Base-by-base conservation (phyloP, 2,329 filamentous ascomycete species). In the Cyphellophora attinorum region DNA sequence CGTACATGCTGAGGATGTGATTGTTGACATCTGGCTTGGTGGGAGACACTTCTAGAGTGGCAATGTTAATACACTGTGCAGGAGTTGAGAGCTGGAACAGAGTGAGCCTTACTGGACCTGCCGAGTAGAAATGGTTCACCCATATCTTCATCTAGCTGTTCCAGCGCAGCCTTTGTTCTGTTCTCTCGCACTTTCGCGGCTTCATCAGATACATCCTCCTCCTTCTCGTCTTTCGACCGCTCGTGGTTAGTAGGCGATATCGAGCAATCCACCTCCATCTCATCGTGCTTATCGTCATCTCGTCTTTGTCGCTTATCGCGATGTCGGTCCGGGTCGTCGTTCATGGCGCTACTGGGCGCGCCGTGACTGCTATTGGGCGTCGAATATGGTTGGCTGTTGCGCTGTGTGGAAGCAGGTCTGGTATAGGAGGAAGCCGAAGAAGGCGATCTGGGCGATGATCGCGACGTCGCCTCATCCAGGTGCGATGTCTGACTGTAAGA, bases 1-100 rank as follows among this genome's bases (percentile, higher is more conserved):
- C 63, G 57, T 76, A 79, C 37, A 76, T 61, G 33, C 66, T 64
- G 41, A 79, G 64, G 38, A 79, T 58, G 57, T 79, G 70, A 50
- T 75, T 60, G 41, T 67, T 64, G 33, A 66, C 63, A 51, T 75
- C 70, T 41, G 75, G 75, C 49, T 63, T 64, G 44, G 71, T 61
- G 54, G 49, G 58, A 56, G 61, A 60, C 52, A 56, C 59, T 61
- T 64, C 56, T 59, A 41, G 48, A 48, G 49, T 38, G 46, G 48
- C 39, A 46, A 53, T 54, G 62, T 66, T 62, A 66, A 65, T 56
- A 60, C 51, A 47, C 48, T 45, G 8, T 35, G 52, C 53, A 58
- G 44, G 38, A 43, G 33, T 39, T 40, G 38, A 43, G 38, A 41
- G 33, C 45, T 47, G 34, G 45, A 48, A 41, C 50, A 49, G 50